Evolutionary conservation across 345 rosid genomes (phyloP).

Genomic region (Boechera retrofracta): DNA sequence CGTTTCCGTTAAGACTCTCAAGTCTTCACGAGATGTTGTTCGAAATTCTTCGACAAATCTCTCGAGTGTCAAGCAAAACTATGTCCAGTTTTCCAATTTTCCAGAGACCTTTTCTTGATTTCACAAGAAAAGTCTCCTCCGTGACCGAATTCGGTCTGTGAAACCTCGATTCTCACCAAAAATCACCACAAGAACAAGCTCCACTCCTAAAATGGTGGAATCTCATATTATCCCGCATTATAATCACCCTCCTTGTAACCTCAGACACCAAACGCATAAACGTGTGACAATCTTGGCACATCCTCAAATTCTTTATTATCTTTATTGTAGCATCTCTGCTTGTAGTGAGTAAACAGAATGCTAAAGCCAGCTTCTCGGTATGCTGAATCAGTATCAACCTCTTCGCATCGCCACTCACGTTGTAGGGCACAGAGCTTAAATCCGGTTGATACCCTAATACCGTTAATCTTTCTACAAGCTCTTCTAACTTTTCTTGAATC

Average conservation of each 20-base stretch:
- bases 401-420: conserved; percentile 60
- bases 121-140: conserved; percentile 18
- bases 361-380: conserved; percentile 79
- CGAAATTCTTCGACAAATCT: background rate
- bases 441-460: conserved; percentile 62
- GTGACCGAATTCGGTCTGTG: background rate
- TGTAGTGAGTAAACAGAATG: conserved; percentile 61
- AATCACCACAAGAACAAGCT: conserved; percentile 71
- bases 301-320: conserved; percentile 77
- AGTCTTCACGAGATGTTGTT: background rate
- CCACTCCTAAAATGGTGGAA: conserved; percentile 80
- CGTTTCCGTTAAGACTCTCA: background rate
- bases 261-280: conserved; percentile 64
- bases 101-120: background rate
- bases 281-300: conserved; percentile 78
- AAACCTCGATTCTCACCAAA: conserved; percentile 57
- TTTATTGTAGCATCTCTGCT: conserved; percentile 49
- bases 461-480: conserved; percentile 53
- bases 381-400: conserved; percentile 57
- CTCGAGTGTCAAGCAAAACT: background rate
- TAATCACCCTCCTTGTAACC: conserved; percentile 58
- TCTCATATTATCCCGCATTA: conserved; percentile 73
- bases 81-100: background rate
- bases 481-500: conserved; percentile 56
- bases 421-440: conserved; percentile 58